Conservation (phyloP, 2,329 filamentous ascomycete species). For the Fusarium humuli region DNA sequence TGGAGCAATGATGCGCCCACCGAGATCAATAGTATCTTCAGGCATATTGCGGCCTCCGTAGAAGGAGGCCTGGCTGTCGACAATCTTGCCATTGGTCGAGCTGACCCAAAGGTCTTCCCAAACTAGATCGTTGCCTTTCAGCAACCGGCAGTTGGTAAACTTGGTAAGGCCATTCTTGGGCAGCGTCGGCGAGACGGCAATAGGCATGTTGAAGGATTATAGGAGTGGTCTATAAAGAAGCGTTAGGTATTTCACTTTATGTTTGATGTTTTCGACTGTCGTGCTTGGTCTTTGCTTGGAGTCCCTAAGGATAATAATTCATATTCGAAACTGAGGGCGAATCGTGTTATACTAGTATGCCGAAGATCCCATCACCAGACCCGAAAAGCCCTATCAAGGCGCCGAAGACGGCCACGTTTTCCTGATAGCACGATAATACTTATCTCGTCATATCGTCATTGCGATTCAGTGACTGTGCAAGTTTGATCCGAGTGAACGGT, state of each 20-base stretch:
- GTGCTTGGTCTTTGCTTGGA: constrained; percentile 13
- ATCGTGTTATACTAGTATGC: constrained; percentile 37
- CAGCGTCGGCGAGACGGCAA: constrained; percentile 55
- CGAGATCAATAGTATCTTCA: constrained; percentile 80
- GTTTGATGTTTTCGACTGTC: not conserved
- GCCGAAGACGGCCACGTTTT: constrained; percentile 38
- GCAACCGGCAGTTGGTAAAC: constrained; percentile 87
- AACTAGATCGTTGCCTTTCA: constrained; percentile 75
- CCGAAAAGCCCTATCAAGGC: constrained; percentile 29
- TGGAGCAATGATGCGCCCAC: constrained; percentile 84
- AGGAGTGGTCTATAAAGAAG: constrained; percentile 5
- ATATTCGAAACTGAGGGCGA: constrained; percentile 14
- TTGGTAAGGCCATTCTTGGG: constrained; percentile 76
- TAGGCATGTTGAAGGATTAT: constrained; percentile 57
- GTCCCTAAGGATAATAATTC: constrained; percentile 23
- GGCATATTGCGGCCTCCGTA: constrained; percentile 77
- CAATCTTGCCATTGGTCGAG: constrained; percentile 82
- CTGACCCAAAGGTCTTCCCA: constrained; percentile 90
- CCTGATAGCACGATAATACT: constrained; percentile 25
- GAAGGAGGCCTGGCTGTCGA: constrained; percentile 75
- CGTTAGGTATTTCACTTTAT: constrained; percentile 20
- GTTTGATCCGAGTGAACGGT: constrained; percentile 25
- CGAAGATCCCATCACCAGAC: constrained; percentile 3
- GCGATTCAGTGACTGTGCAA: constrained; percentile 29
- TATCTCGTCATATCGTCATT: constrained; percentile 40